Conservation (phyloP, 805 yeast species). For the Wickerhamiella kurtzmanii region DNA sequence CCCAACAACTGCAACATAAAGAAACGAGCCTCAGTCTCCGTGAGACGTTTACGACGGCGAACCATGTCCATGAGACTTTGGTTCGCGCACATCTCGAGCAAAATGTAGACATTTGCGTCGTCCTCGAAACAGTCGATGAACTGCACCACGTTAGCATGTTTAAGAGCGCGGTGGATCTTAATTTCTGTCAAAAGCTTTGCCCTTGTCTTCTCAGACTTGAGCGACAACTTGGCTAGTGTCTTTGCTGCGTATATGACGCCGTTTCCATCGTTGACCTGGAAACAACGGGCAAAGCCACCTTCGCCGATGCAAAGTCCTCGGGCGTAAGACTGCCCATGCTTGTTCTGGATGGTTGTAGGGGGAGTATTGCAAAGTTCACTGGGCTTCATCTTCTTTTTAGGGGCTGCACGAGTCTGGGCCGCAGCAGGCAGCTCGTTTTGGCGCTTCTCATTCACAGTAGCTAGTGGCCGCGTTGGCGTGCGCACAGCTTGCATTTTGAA, state of each 20-base stretch:
- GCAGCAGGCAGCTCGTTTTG: slow-evolving; percentile 5
- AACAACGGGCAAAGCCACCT: slow-evolving; percentile 98
- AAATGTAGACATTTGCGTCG: slow-evolving; percentile 81
- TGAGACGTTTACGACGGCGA: slow-evolving; percentile 66
- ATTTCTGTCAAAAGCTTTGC: slow-evolving; percentile 72
- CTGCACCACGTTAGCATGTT: slow-evolving; percentile 80
- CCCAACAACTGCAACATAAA: slow-evolving; percentile 89
- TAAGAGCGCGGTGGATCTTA: slow-evolving; percentile 82
- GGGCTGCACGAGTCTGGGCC: not conserved
- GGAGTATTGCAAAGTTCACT: slow-evolving; percentile 92
- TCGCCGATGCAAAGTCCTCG: slow-evolving; percentile 89
- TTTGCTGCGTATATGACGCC: slow-evolving; percentile 91
- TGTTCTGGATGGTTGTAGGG: slow-evolving; percentile 79
- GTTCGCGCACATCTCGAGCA: slow-evolving; percentile 88
- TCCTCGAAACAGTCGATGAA: slow-evolving; percentile 96
- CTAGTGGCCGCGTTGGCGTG: slow-evolving; percentile 4
- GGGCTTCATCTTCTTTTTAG: slow-evolving; percentile 53
- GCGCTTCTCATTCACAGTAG: slow-evolving; percentile 4
- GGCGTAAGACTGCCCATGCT: slow-evolving; percentile 76
- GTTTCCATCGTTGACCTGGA: slow-evolving; percentile 78
- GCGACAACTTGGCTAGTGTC: slow-evolving; percentile 92
- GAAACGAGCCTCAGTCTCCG: slow-evolving; percentile 83
- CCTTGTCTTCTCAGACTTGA: slow-evolving; percentile 80
- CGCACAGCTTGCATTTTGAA: not conserved
- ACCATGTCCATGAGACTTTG: slow-evolving; percentile 88